Percentiles rank a stretch among this genome's conserved stretches.
Evolutionary conservation across 1,284 basidiomycete genomes (phyloP).

Genomic region (Mycena citricolor): DNA sequence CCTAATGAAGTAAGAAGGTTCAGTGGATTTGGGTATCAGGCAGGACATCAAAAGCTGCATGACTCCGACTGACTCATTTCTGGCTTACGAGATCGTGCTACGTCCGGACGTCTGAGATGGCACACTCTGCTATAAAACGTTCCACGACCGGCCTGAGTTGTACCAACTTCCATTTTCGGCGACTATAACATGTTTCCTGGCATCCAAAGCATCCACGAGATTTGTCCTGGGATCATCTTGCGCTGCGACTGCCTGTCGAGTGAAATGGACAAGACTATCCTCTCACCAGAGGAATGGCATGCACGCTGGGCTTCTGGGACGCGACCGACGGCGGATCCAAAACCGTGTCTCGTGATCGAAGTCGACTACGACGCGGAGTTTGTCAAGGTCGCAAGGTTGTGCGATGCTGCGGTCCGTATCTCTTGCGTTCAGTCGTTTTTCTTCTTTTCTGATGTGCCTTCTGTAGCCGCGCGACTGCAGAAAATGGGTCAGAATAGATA

Average conservation of each 20-base stretch:
- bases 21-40: too few species aligned
- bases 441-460: too few species aligned
- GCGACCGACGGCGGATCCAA: conserved; percentile 11
- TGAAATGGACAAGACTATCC: conserved; percentile 14
- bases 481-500: conserved; percentile 16
- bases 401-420: conserved; percentile 9
- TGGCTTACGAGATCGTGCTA: too few species aligned
- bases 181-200: conserved; percentile 20
- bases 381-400: conserved; percentile 12
- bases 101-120: too few species aligned
- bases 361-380: conserved; percentile 2
- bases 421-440: not conserved
- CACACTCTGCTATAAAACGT: too few species aligned
- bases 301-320: too few species aligned
- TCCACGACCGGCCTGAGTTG: too few species aligned
- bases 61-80: too few species aligned
- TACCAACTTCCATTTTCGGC: too few species aligned
- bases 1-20: too few species aligned
- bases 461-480: conserved; percentile 10
- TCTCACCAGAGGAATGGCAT: conserved; percentile 6
- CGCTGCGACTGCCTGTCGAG: conserved; percentile 16
- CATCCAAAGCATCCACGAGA: conserved; percentile 4
- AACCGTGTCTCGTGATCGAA: conserved; percentile 14
- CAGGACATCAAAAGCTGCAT: too few species aligned
- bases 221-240: conserved; percentile 16